Percentiles rank a stretch among this genome's conserved stretches.
phyloP scores from a whole-genome alignment of 2,329 filamentous ascomycete genomes.

The Aspergillus sp. region DNA sequence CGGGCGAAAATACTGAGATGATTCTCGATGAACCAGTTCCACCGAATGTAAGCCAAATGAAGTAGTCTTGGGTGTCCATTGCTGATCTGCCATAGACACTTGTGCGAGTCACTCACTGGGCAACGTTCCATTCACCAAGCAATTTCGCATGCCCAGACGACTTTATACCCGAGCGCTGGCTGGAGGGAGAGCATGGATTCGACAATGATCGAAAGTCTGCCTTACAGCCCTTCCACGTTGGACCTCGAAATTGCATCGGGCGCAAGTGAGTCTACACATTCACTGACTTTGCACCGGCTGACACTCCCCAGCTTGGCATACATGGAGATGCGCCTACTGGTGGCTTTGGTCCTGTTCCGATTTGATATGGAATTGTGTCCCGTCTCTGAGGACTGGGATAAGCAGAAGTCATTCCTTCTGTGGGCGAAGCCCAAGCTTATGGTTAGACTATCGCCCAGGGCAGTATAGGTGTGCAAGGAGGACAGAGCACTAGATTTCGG shows the following conservation, averaged over 20 bases:
- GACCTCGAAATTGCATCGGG: constrained; percentile 35
- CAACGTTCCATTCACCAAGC: constrained; percentile 20
- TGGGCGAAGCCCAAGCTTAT: constrained; percentile 36
- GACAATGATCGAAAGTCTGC: constrained; percentile 21
- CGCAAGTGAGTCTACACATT: constrained; percentile 20
- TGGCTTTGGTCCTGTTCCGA: constrained; percentile 47
- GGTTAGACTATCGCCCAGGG: constrained; percentile 7
- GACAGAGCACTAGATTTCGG: too few relatives aligned
- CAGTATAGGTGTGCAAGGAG: background rate
- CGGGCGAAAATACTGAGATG: background rate
- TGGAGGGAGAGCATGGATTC: constrained; percentile 17
- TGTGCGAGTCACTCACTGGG: constrained; percentile 13
- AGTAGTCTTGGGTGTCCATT: background rate
- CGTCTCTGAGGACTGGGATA: constrained; percentile 22
- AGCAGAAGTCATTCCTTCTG: constrained; percentile 34
- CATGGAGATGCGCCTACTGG: constrained; percentile 47
- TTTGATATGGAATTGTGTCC: constrained; percentile 44
- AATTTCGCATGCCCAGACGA: constrained; percentile 23
- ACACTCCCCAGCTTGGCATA: constrained; percentile 41
- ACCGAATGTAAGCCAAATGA: background rate
- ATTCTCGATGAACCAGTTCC: constrained; percentile 1
- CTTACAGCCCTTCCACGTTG: constrained; percentile 34
- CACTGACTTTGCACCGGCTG: background rate
- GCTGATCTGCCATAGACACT: background rate
- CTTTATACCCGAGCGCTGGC: constrained; percentile 36